Percentiles rank a stretch among this genome's conserved stretches.
Conservation (phyloP, 2,329 filamentous ascomycete genomes). For the Fusarium goolgardi region DNA sequence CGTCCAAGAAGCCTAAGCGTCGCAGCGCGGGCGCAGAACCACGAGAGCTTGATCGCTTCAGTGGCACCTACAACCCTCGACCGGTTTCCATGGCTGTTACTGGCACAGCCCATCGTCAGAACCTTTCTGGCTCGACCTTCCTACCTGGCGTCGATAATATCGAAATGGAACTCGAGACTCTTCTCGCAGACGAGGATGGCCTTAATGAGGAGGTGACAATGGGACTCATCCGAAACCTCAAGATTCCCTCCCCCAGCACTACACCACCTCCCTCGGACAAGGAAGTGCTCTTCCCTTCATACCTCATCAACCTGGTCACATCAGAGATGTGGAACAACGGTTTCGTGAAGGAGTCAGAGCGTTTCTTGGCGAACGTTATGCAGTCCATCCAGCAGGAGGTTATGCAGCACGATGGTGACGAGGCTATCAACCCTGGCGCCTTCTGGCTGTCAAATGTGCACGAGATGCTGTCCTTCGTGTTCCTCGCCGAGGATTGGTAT, state of each 20-base stretch:
- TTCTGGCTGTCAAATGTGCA: slow-evolving; percentile 99
- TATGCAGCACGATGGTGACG: slow-evolving; percentile 98
- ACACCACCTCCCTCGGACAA: slow-evolving; percentile 95
- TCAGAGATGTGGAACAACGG: slow-evolving; percentile 99
- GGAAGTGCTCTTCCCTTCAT: slow-evolving; percentile 97
- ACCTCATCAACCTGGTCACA: slow-evolving; percentile 98
- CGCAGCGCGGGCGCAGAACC: slow-evolving; percentile 90
- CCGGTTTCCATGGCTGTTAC: slow-evolving; percentile 95
- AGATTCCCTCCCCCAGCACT: slow-evolving; percentile 89
- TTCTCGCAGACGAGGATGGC: slow-evolving; percentile 94
- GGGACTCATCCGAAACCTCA: slow-evolving; percentile 94
- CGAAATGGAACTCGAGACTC: slow-evolving; percentile 91
- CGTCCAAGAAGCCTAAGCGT: slow-evolving; percentile 96
- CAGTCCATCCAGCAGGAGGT: slow-evolving; percentile 99
- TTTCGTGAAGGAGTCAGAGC: slow-evolving; percentile 98
- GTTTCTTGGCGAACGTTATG: slow-evolving; percentile 99
- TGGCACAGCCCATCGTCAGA: slow-evolving; percentile 74
- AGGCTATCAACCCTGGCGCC: slow-evolving; percentile 94
- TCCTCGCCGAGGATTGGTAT: slow-evolving; percentile 99
- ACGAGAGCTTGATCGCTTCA: slow-evolving; percentile 89
- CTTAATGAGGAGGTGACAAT: slow-evolving; percentile 97
- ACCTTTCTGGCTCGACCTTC: slow-evolving; percentile 79
- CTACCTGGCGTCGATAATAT: slow-evolving; percentile 87
- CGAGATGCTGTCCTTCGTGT: slow-evolving; percentile 99
- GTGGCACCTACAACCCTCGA: slow-evolving; percentile 90